Conservation (phyloP, 306 rosid genomes). For the Leucaena leucocephala region DNA sequence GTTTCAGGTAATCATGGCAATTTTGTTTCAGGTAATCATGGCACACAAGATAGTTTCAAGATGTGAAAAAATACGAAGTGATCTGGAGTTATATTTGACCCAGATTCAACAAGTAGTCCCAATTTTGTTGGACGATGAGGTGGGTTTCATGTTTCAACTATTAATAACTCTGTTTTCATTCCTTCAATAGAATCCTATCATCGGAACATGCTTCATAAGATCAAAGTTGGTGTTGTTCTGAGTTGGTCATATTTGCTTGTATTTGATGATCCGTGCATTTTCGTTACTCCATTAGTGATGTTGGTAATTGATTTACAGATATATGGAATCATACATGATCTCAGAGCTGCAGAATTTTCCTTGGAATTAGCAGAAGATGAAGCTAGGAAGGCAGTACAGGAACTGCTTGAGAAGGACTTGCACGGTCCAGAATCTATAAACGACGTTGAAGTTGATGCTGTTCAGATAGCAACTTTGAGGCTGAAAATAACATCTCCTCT, state of each 20-base stretch:
- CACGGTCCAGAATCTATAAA: slow-evolving; percentile 35
- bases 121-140: slow-evolving; percentile 55
- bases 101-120: slow-evolving; percentile 59
- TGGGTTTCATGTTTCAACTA: slow-evolving; percentile 35
- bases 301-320: slow-evolving; percentile 46
- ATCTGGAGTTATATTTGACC: slow-evolving; percentile 45
- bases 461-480: slow-evolving; percentile 51
- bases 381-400: slow-evolving; percentile 49
- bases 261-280: slow-evolving; percentile 5
- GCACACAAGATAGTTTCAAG: slow-evolving; percentile 49
- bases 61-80: slow-evolving; percentile 48
- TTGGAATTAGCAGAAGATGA: slow-evolving; percentile 48
- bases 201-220: not conserved
- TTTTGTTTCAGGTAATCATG: slow-evolving; percentile 48
- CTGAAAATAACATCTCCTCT: slow-evolving; percentile 42
- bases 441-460: slow-evolving; percentile 50
- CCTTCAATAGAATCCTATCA: slow-evolving; percentile 4
- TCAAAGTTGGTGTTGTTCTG: not conserved
- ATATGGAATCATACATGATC: slow-evolving; percentile 47
- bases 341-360: slow-evolving; percentile 46
- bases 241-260: too few relatives aligned
- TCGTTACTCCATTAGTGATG: slow-evolving; percentile 14
- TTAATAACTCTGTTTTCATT: not conserved
- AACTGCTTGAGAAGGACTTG: slow-evolving; percentile 44
- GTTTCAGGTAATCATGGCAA: slow-evolving; percentile 48